These are phyloP conservation scores for Euphorbia peplus DNA, from an alignment of 345 rosid species.

Conservation along the genomic window DNA sequence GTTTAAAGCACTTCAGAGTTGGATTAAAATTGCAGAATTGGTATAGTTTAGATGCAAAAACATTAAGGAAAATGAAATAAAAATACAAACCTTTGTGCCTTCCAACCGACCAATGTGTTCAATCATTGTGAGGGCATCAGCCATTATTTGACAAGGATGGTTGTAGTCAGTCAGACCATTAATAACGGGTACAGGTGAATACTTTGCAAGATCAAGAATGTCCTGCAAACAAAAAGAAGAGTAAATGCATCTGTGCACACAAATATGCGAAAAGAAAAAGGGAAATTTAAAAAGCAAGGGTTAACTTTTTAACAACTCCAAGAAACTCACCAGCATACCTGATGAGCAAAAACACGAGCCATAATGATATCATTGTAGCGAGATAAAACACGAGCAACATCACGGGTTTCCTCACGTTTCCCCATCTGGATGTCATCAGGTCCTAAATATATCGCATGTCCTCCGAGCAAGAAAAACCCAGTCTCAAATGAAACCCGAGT, in stretches of 20 bases:
- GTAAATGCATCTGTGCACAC: conserved; percentile 9
- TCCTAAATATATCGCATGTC: conserved; percentile 89
- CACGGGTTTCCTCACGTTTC: conserved; percentile 89
- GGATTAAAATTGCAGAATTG: background rate
- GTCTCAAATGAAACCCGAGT: conserved; percentile 95
- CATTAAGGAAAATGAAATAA: background rate
- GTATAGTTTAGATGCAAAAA: conserved; percentile 1
- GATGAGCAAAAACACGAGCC: conserved; percentile 98
- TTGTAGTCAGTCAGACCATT: conserved; percentile 93
- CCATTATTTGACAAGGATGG: conserved; percentile 98
- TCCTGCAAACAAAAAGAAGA: conserved; percentile 46
- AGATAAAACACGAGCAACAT: conserved; percentile 87
- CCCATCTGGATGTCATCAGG: conserved; percentile 98
- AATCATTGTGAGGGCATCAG: conserved; percentile 94
- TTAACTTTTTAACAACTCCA: too few species aligned
- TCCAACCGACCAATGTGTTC: conserved; percentile 81
- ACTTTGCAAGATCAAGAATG: conserved; percentile 86
- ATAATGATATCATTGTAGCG: conserved; percentile 87
- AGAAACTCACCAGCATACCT: conserved; percentile 86
- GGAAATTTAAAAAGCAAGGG: background rate
- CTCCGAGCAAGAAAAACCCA: conserved; percentile 91
- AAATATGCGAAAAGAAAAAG: background rate
- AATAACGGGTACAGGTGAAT: conserved; percentile 74
- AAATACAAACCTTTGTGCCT: conserved; percentile 74
- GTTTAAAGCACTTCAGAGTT: conserved; percentile 7